These are phyloP conservation scores for Theobroma grandiflorum DNA, from an alignment of 441 rosid species.

Conservation along the genomic window DNA sequence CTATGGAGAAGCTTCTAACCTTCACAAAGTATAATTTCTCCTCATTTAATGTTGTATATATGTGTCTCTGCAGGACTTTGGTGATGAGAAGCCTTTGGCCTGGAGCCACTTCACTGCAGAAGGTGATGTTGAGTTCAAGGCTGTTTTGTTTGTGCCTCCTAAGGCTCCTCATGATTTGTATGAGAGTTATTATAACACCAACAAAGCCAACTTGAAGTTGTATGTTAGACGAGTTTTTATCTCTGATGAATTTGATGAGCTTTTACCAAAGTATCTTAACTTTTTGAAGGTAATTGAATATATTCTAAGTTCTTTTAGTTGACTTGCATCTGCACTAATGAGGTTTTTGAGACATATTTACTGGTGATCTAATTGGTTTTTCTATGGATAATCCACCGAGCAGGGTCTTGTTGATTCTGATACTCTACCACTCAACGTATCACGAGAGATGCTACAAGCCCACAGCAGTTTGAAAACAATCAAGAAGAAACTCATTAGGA, in stretches of 20 bases:
- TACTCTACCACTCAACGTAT: slow-evolving; percentile 88
- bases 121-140: slow-evolving; percentile 98
- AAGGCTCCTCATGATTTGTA: slow-evolving; percentile 93
- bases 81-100: slow-evolving; percentile 82
- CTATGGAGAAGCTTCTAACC: slow-evolving; percentile 4
- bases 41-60: slow-evolving; percentile 24
- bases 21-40: background rate
- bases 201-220: slow-evolving; percentile 87
- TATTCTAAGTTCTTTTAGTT: slow-evolving; percentile 9
- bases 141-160: slow-evolving; percentile 90
- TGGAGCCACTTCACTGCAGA: slow-evolving; percentile 97
- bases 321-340: background rate
- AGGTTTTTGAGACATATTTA: background rate
- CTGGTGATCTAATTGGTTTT: background rate
- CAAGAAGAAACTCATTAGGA: slow-evolving; percentile 93
- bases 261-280: slow-evolving; percentile 88
- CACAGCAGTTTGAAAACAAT: slow-evolving; percentile 94
- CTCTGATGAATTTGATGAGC: slow-evolving; percentile 96
- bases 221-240: slow-evolving; percentile 95
- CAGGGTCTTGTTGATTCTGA: slow-evolving; percentile 99
- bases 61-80: slow-evolving; percentile 66
- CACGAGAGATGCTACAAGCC: slow-evolving; percentile 96
- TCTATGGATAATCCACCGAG: slow-evolving; percentile 29
- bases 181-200: slow-evolving; percentile 86
- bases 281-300: slow-evolving; percentile 70